Evolutionary conservation across 2,329 filamentous ascomycete species (phyloP).

Genomic region (Fusarium sp.): DNA sequence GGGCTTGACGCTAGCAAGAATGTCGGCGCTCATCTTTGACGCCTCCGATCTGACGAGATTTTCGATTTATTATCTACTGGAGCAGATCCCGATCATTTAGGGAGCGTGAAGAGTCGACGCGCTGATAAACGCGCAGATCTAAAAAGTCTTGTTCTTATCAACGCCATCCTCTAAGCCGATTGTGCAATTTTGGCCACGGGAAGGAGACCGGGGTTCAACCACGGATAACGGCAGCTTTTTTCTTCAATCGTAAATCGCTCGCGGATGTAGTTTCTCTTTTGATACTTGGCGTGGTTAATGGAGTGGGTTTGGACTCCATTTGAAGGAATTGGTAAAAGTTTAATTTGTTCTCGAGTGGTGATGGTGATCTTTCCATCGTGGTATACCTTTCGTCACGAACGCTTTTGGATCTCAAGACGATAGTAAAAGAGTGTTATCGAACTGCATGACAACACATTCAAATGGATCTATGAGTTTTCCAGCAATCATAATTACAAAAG

Average conservation of each 20-base stretch:
- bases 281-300: constrained; percentile 28
- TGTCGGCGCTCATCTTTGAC: constrained; percentile 26
- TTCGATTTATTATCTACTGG: background rate
- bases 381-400: background rate
- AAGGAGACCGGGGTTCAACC: constrained; percentile 12
- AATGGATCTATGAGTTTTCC: no score
- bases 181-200: constrained; percentile 24
- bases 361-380: background rate
- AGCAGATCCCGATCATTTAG: background rate
- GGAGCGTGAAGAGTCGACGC: background rate
- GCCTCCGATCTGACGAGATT: constrained; percentile 3
- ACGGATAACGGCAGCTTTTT: constrained; percentile 15
- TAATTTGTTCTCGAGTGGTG: constrained; percentile 17
- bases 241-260: constrained; percentile 4
- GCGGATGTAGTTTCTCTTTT: constrained; percentile 37
- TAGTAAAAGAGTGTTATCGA: no score
- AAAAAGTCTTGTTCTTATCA: constrained; percentile 23
- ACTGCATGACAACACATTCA: no score
- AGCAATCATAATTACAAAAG: no score
- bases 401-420: no score
- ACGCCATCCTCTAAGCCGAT: constrained; percentile 31
- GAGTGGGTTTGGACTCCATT: constrained; percentile 29
- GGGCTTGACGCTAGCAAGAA: constrained; percentile 24
- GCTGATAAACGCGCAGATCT: background rate
- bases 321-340: constrained; percentile 31